Evolutionary conservation across 2,329 filamentous ascomycete genomes (phyloP).

Genomic region (Pestalotiopsis sp.): DNA sequence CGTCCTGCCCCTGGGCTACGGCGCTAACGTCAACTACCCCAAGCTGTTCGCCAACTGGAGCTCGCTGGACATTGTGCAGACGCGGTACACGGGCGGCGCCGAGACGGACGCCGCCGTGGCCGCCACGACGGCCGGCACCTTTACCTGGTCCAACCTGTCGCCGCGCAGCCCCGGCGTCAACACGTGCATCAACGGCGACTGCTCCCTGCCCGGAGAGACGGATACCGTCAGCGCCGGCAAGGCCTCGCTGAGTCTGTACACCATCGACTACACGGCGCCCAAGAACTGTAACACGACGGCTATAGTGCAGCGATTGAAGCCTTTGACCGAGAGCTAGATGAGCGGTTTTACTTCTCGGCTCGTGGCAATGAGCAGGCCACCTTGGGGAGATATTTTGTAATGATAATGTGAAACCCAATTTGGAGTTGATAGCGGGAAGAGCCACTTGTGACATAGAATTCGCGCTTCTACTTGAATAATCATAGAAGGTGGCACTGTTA

Average conservation of each 20-base stretch:
- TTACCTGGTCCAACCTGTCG: slow-evolving; percentile 42
- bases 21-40: slow-evolving; percentile 55
- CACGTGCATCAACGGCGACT: slow-evolving; percentile 54
- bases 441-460: too few relatives aligned
- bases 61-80: slow-evolving; percentile 38
- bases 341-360: neutral
- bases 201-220: slow-evolving; percentile 53
- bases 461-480: too few relatives aligned
- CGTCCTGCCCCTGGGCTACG: slow-evolving; percentile 51
- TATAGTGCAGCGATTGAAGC: slow-evolving; percentile 1
- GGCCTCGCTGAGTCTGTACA: slow-evolving; percentile 7
- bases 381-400: neutral
- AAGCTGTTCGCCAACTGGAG: slow-evolving; percentile 42
- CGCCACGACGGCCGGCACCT: slow-evolving; percentile 45
- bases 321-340: neutral
- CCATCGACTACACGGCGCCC: slow-evolving; percentile 10
- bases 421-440: neutral
- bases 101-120: slow-evolving; percentile 47
- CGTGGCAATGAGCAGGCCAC: neutral
- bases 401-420: neutral
- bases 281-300: slow-evolving; percentile 6
- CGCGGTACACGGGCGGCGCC: slow-evolving; percentile 50
- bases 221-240: slow-evolving; percentile 24
- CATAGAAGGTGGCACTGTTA: too few relatives aligned
- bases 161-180: slow-evolving; percentile 45